These are phyloP conservation scores for Gossypium davidsonii DNA, from an alignment of 441 rosid genomes.

Conservation along the genomic window DNA sequence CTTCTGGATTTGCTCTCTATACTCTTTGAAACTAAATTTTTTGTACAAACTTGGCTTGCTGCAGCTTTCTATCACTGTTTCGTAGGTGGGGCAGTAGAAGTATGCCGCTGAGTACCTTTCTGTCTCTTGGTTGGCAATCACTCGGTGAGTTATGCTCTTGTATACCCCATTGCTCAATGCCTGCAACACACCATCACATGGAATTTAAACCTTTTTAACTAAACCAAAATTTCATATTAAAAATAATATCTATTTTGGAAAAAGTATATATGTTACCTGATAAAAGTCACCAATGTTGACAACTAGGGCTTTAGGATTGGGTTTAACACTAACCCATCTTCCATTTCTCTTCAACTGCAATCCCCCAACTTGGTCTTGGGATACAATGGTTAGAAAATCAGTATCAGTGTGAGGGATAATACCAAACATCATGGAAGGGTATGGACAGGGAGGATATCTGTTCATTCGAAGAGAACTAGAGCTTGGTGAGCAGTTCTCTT, in stretches of 20 bases:
- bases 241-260: neutral
- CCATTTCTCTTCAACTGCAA: conserved; percentile 44
- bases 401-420: conserved; percentile 56
- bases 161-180: conserved; percentile 60
- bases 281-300: conserved; percentile 57
- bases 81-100: conserved; percentile 47
- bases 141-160: conserved; percentile 55
- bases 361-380: conserved; percentile 50
- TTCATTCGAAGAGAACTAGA: conserved; percentile 46
- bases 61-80: conserved; percentile 38
- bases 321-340: conserved; percentile 47
- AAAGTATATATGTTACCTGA: conserved; percentile 31
- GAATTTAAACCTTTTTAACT: too few relatives aligned
- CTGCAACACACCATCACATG: conserved; percentile 21
- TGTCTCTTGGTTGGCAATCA: conserved; percentile 33
- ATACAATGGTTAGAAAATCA: conserved; percentile 45
- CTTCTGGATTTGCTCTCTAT: conserved; percentile 36
- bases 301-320: conserved; percentile 37
- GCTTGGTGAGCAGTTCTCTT: conserved; percentile 28
- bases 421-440: conserved; percentile 34
- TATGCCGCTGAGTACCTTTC: conserved; percentile 58
- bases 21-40: conserved; percentile 50
- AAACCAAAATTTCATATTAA: neutral
- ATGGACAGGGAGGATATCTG: conserved; percentile 47
- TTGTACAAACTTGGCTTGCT: conserved; percentile 36